These are phyloP conservation scores for Trypanosoma platydactyli DNA, from an alignment of 208 protist genomes.

Conservation along the genomic window DNA sequence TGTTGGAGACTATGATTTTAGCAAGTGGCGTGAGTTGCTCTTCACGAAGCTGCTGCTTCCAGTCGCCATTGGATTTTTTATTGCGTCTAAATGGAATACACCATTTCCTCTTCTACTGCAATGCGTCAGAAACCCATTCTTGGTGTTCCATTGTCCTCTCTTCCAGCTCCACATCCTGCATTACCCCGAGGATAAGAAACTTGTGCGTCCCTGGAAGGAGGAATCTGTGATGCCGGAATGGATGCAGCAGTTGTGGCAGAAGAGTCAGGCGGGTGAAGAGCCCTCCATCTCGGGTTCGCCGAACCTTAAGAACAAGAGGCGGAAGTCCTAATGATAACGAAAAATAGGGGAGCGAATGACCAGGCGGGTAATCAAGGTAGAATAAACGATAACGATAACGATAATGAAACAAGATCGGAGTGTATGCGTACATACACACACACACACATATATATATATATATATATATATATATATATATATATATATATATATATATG, in stretches of 20 bases:
- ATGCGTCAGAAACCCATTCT: slow-evolving; percentile 75
- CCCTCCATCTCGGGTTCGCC: background rate
- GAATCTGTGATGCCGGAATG: slow-evolving; percentile 54
- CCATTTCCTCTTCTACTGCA: slow-evolving; percentile 83
- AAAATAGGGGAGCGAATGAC: background rate
- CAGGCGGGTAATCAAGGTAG: background rate
- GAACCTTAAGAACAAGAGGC: slow-evolving; percentile 8
- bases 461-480: slow-evolving; percentile 8
- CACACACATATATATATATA: slow-evolving; percentile 7
- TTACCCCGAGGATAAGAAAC: slow-evolving; percentile 40
- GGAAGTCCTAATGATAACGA: background rate
- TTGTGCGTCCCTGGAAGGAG: slow-evolving; percentile 79
- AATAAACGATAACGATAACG: slow-evolving; percentile 1
- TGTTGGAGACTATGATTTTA: slow-evolving; percentile 66
- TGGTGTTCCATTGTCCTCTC: slow-evolving; percentile 61
- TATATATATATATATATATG: slow-evolving; percentile 4
- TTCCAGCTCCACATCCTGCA: slow-evolving; percentile 64
- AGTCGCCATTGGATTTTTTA: slow-evolving; percentile 48
- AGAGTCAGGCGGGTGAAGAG: slow-evolving; percentile 41
- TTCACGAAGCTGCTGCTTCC: slow-evolving; percentile 61
- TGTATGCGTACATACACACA: background rate
- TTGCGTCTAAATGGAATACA: slow-evolving; percentile 51
- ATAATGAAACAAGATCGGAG: too few species aligned
- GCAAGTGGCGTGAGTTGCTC: slow-evolving; percentile 68
- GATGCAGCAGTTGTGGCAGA: slow-evolving; percentile 49